Conservation (phyloP, 148 eudicot genomes). For the Simmondsia chinensis region DNA sequence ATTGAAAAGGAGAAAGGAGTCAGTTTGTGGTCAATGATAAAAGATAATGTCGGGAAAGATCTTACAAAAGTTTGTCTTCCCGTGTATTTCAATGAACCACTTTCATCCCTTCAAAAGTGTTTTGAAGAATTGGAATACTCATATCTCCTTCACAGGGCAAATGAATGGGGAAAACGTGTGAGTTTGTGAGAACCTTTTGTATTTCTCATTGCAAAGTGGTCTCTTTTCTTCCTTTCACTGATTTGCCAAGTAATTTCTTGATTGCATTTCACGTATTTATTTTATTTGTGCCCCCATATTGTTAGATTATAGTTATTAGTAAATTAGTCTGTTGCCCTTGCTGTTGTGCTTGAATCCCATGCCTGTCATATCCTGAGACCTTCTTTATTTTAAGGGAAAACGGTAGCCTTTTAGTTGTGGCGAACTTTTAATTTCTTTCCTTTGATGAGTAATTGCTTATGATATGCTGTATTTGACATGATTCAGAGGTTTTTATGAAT, state of each 20-base stretch:
- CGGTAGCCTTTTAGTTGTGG: too few relatives aligned
- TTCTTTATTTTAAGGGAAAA: too few relatives aligned
- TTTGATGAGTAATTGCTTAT: too few relatives aligned
- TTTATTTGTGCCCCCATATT: neutral
- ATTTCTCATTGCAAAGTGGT: too few relatives aligned
- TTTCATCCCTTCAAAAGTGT: conserved; percentile 74
- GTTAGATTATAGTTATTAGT: neutral
- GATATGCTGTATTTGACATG: too few relatives aligned
- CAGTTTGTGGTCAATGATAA: conserved; percentile 85
- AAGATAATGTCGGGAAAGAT: conserved; percentile 83
- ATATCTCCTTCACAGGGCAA: conserved; percentile 67
- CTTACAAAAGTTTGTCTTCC: conserved; percentile 87
- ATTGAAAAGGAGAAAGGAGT: conserved; percentile 76
- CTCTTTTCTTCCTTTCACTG: too few relatives aligned
- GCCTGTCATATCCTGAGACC: neutral
- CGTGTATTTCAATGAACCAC: conserved; percentile 78
- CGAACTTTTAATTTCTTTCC: too few relatives aligned
- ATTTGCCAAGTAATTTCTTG: neutral
- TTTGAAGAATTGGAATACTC: conserved; percentile 83
- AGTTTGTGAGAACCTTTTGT: conserved; percentile 1
- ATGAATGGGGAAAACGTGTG: conserved; percentile 74
- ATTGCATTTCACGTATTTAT: neutral
- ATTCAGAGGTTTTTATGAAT: too few relatives aligned
- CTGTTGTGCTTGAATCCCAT: neutral
- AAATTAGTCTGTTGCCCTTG: conserved; percentile 1